A percentile compares a stretch with the other conserved stretches of the same genome.
These are phyloP conservation scores for Diaporthe helianthi DNA, from an alignment of 2,329 filamentous ascomycete genomes.

Conservation along the genomic window DNA sequence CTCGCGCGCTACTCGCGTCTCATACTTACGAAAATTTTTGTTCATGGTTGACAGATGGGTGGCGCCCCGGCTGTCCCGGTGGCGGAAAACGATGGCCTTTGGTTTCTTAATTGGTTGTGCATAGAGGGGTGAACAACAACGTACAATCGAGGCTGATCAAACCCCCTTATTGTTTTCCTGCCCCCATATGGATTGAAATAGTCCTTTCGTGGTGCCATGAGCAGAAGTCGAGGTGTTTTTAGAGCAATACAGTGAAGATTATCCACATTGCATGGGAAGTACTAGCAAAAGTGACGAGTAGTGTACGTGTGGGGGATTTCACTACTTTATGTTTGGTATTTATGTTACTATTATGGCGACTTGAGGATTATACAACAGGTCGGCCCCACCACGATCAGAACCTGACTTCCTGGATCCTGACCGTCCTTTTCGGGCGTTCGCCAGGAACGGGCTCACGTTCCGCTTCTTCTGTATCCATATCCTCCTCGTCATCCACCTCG, in stretches of 20 bases:
- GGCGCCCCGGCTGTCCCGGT: constrained; percentile 54
- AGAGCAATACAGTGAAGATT: constrained; percentile 38
- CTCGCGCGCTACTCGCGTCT: constrained; percentile 59
- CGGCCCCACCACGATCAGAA: not conserved
- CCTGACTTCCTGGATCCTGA: constrained; percentile 21
- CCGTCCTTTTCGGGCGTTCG: not conserved
- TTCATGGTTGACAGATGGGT: constrained; percentile 60
- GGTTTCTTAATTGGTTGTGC: constrained; percentile 58
- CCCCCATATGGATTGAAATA: constrained; percentile 42
- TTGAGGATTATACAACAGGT: too few relatives aligned
- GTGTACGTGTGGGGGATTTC: not conserved
- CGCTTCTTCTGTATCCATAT: constrained; percentile 29
- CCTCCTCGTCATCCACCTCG: constrained; percentile 36
- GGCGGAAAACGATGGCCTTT: constrained; percentile 55
- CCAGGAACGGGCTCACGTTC: not conserved
- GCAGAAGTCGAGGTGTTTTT: constrained; percentile 38
- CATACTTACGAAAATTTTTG: constrained; percentile 66
- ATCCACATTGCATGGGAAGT: constrained; percentile 18
- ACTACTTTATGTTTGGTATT: not conserved
- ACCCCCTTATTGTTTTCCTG: constrained; percentile 56
- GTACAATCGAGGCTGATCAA: constrained; percentile 63
- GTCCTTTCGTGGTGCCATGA: constrained; percentile 38
- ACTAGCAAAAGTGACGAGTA: not conserved
- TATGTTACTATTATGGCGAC: not conserved
- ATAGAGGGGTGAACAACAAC: constrained; percentile 51